These are phyloP conservation scores for Apiospora aurea DNA, from an alignment of 2,329 filamentous ascomycete species.

Conservation along the genomic window DNA sequence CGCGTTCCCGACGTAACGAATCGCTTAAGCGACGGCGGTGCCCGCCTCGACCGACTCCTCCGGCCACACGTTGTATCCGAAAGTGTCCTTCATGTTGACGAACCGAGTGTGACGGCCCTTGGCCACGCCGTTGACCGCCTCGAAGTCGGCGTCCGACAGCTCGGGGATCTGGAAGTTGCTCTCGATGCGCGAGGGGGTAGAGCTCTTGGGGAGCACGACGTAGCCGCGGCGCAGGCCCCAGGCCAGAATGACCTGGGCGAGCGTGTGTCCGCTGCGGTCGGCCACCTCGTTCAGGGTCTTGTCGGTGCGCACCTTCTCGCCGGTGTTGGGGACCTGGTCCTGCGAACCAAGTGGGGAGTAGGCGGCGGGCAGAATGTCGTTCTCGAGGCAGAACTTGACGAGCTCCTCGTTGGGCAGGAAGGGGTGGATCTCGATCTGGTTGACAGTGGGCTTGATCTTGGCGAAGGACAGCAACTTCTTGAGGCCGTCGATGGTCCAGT, in stretches of 20 bases:
- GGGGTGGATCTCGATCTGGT: slow-evolving; percentile 56
- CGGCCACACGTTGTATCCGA: slow-evolving; percentile 76
- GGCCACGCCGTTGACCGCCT: slow-evolving; percentile 69
- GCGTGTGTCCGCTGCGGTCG: slow-evolving; percentile 61
- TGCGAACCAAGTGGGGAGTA: slow-evolving; percentile 67
- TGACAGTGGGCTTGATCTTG: slow-evolving; percentile 49
- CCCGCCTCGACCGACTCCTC: slow-evolving; percentile 52
- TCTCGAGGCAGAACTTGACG: slow-evolving; percentile 58
- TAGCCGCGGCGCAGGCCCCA: slow-evolving; percentile 73
- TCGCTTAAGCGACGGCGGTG: slow-evolving; percentile 29
- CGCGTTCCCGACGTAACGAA: background rate
- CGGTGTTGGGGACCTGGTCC: slow-evolving; percentile 72
- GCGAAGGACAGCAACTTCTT: slow-evolving; percentile 49
- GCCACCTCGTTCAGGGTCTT: slow-evolving; percentile 64
- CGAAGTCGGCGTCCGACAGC: slow-evolving; percentile 63
- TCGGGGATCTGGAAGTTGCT: slow-evolving; percentile 68
- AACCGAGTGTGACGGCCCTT: slow-evolving; percentile 73
- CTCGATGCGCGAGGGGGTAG: slow-evolving; percentile 69
- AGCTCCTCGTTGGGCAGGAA: slow-evolving; percentile 57
- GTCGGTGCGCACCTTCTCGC: slow-evolving; percentile 70
- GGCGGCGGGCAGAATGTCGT: slow-evolving; percentile 58
- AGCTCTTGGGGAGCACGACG: slow-evolving; percentile 74
- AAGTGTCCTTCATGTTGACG: slow-evolving; percentile 84
- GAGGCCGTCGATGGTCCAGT: slow-evolving; percentile 51
- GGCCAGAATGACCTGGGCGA: slow-evolving; percentile 68